Conservation (phyloP, 306 rosid species). For the Malus asiatica region DNA sequence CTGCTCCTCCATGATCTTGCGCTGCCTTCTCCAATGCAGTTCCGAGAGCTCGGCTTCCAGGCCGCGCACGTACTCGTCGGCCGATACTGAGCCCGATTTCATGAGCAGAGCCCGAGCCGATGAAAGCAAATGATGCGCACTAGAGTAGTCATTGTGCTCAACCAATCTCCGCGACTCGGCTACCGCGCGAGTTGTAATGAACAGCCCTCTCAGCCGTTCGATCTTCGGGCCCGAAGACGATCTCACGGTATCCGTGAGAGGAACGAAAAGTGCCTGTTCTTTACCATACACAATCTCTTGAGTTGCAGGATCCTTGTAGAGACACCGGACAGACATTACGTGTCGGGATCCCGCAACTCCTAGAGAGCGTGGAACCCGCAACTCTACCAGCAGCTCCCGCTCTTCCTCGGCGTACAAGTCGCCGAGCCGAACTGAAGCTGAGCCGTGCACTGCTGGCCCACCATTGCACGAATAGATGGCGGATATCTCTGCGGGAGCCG, state of each 20-base stretch:
- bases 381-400: constrained; percentile 60
- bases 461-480: constrained; percentile 56
- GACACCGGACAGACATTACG: constrained; percentile 59
- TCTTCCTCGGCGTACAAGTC: constrained; percentile 80
- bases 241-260: constrained; percentile 25
- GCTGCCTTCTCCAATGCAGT: constrained; percentile 55
- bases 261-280: constrained; percentile 53
- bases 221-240: constrained; percentile 18
- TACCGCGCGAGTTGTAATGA: constrained; percentile 59
- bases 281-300: constrained; percentile 57
- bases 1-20: constrained; percentile 25
- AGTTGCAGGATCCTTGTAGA: constrained; percentile 56
- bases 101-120: constrained; percentile 61
- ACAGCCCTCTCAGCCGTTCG: constrained; percentile 45
- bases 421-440: constrained; percentile 63
- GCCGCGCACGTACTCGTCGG: constrained; percentile 35
- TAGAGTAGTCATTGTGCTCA: constrained; percentile 40
- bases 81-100: constrained; percentile 32
- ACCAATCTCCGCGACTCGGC: constrained; percentile 61
- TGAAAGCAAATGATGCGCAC: constrained; percentile 59
- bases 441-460: constrained; percentile 39
- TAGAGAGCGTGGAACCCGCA: constrained; percentile 34
- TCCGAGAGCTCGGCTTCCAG: constrained; percentile 75
- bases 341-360: constrained; percentile 34
- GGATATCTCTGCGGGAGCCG: constrained; percentile 39